phyloP scores from a whole-genome alignment of 1,284 basidiomycete genomes.

The Kwoniella shivajii region DNA sequence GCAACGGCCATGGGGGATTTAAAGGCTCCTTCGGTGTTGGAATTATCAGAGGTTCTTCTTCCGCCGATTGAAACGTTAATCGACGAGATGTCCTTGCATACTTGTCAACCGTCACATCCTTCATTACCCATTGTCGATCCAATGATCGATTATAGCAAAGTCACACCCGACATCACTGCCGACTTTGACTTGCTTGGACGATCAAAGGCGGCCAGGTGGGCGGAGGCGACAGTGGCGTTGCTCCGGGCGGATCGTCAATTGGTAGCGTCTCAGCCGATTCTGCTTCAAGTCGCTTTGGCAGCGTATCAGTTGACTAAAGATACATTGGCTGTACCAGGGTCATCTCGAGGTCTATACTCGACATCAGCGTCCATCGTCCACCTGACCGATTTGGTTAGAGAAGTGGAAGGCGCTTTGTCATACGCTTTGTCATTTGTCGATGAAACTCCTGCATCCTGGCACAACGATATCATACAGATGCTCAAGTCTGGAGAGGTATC shows the following conservation, averaged over 20 bases:
- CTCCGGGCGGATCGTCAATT: slow-evolving; percentile 65
- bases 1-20: slow-evolving; percentile 24
- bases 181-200: slow-evolving; percentile 55
- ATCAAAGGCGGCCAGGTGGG: slow-evolving; percentile 65
- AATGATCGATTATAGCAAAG: slow-evolving; percentile 42
- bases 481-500: slow-evolving; percentile 24
- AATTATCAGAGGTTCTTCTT: slow-evolving; percentile 27
- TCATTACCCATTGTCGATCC: slow-evolving; percentile 67
- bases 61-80: slow-evolving; percentile 24
- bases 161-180: slow-evolving; percentile 3
- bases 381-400: slow-evolving; percentile 59
- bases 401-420: slow-evolving; percentile 64
- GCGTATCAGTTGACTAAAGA: slow-evolving; percentile 54
- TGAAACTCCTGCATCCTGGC: slow-evolving; percentile 58
- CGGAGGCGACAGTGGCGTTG: slow-evolving; percentile 64
- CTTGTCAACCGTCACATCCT: slow-evolving; percentile 58
- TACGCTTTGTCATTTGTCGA: slow-evolving; percentile 65
- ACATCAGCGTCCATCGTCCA: slow-evolving; percentile 49
- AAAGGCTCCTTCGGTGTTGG: slow-evolving; percentile 14
- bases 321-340: slow-evolving; percentile 58
- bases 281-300: slow-evolving; percentile 37
- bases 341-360: slow-evolving; percentile 60
- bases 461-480: slow-evolving; percentile 56
- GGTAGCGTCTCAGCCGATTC: slow-evolving; percentile 54
- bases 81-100: slow-evolving; percentile 22